Conservation (phyloP, 495 filamentous ascomycete species). For the Coniosporium apollinis region DNA sequence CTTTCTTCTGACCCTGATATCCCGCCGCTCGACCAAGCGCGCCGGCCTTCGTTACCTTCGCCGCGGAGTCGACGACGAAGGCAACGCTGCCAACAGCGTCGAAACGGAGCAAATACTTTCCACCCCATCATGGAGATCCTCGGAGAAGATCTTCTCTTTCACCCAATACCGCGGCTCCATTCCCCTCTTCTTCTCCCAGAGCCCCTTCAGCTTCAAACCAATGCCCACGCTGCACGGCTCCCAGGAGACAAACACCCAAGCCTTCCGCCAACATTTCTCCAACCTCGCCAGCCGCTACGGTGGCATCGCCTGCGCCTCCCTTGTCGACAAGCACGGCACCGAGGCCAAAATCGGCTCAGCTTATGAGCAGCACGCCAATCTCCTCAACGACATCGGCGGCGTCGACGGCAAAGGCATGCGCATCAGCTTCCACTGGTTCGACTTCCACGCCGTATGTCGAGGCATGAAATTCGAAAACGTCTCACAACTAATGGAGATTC, state of each 20-base stretch:
- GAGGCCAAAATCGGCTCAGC: conserved; percentile 62
- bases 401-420: conserved; percentile 33
- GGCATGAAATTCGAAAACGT: conserved; percentile 98
- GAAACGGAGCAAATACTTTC: conserved; percentile 91
- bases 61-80: conserved; percentile 78
- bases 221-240: conserved; percentile 67
- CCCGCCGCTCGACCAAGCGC: conserved; percentile 63
- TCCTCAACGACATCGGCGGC: conserved; percentile 44
- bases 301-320: conserved; percentile 54
- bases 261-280: conserved; percentile 65
- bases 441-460: conserved; percentile 77
- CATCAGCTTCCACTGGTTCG: conserved; percentile 81
- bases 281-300: conserved; percentile 51
- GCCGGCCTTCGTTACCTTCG: conserved; percentile 82
- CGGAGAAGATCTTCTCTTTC: conserved; percentile 58
- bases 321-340: conserved; percentile 73
- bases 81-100: conserved; percentile 75
- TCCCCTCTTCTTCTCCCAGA: conserved; percentile 84
- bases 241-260: conserved; percentile 51
- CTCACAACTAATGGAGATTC: conserved; percentile 48
- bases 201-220: conserved; percentile 82
- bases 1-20: conserved; percentile 74
- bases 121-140: conserved; percentile 38
- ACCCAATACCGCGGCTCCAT: conserved; percentile 77
- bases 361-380: conserved; percentile 48